Percentiles rank a stretch among this genome's conserved stretches.
Conservation (phyloP, 1,284 basidiomycete genomes). For the Athelia sp. region DNA sequence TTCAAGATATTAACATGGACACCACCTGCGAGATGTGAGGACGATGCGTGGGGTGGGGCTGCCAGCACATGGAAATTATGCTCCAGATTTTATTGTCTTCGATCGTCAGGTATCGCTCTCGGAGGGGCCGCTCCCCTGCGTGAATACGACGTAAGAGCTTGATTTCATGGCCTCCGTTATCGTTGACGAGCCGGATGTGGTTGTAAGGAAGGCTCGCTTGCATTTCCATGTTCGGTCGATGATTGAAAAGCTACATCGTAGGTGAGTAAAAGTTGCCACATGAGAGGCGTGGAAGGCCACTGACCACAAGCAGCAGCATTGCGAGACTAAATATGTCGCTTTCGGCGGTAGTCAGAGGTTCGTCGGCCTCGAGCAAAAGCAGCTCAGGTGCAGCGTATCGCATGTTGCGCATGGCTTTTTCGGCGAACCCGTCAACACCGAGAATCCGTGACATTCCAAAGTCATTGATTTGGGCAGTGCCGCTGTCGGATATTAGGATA, state of each 20-base stretch:
- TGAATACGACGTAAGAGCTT: background rate
- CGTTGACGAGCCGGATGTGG: background rate
- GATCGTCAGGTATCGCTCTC: background rate
- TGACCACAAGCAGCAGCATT: slow-evolving; percentile 20
- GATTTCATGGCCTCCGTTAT: background rate
- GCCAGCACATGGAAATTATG: too few species aligned
- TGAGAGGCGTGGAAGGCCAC: background rate
- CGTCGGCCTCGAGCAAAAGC: slow-evolving; percentile 5
- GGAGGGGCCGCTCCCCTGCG: background rate
- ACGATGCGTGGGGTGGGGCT: too few species aligned
- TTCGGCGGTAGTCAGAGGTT: slow-evolving; percentile 5
- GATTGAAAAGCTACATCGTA: background rate
- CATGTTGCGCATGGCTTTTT: slow-evolving; percentile 14
- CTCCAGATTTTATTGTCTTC: too few species aligned
- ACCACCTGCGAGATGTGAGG: too few species aligned
- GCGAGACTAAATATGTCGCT: slow-evolving; percentile 19
- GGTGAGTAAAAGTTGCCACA: background rate
- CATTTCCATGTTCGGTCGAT: background rate
- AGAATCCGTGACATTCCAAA: slow-evolving; percentile 16
- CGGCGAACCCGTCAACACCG: slow-evolving; percentile 16
- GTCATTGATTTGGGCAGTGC: slow-evolving; percentile 16
- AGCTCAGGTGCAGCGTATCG: slow-evolving; percentile 23
- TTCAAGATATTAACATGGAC: too few species aligned
- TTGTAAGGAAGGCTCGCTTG: background rate
- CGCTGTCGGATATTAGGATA: slow-evolving; percentile 14